Percentiles rank a stretch among this genome's conserved stretches.
These are phyloP conservation scores for Diplodia sapinea DNA, from an alignment of 2,329 filamentous ascomycete genomes.

Conservation along the genomic window DNA sequence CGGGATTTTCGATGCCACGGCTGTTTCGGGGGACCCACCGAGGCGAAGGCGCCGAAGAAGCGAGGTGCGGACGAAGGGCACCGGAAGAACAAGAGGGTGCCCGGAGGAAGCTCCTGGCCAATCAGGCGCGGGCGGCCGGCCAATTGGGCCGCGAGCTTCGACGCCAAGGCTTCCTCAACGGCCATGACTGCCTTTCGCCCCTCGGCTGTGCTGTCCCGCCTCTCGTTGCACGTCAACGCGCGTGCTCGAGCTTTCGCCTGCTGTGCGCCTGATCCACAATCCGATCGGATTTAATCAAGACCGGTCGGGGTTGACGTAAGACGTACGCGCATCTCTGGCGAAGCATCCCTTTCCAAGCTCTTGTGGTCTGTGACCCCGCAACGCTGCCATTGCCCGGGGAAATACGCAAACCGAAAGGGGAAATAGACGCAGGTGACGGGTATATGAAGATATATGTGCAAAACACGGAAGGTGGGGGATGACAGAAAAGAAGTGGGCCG, in stretches of 20 bases:
- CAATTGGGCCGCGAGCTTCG: neutral
- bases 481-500: neutral
- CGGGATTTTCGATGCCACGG: constrained; percentile 16
- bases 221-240: neutral
- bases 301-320: constrained; percentile 13
- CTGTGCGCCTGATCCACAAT: constrained; percentile 4
- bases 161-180: constrained; percentile 16
- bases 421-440: neutral
- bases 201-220: constrained; percentile 9
- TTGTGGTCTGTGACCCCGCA: neutral
- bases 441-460: constrained; percentile 10
- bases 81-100: neutral
- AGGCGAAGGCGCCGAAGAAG: constrained; percentile 16
- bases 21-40: constrained; percentile 11
- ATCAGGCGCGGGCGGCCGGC: constrained; percentile 5
- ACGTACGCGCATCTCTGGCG: constrained; percentile 1
- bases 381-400: neutral
- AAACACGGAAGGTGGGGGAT: neutral
- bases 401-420: neutral
- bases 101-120: constrained; percentile 22
- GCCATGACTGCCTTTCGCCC: neutral
- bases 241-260: neutral
- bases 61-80: neutral
- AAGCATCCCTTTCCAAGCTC: neutral
- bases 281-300: constrained; percentile 12